Base-by-base conservation (phyloP, 2,329 filamentous ascomycete species). In the Sporothrix schenckii region DNA sequence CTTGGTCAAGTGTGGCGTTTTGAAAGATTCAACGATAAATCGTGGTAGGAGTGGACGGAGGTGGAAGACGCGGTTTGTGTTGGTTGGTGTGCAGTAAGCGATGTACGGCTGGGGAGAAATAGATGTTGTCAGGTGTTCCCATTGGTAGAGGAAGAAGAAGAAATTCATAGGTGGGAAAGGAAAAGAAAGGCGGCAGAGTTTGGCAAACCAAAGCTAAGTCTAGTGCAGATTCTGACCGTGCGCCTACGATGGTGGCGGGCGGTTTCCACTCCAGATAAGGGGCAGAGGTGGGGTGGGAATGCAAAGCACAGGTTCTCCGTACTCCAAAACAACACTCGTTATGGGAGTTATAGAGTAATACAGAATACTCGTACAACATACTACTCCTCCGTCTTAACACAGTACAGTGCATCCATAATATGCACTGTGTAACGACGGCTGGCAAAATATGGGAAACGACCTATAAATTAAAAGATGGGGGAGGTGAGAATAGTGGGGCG, bases 181-280 rank as follows among this genome's bases (percentile, higher is more conserved):
- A 54, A 54, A 65, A 56, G 65, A 49, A 65, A 63, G 56, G 69
- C 54, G 39, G 54, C 63, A 68, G 47, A 71, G 39, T 63, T 71
- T 68, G 50, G 69, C 44, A 56, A 19, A 10, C n/a, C 6, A 34
- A 41, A 16, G 19, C n/a, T 61, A 47, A 13, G 44, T 9, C 14
- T 68, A 41, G 66, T 47, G 66, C 58, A 69, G 58, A 65, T 39
- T 69, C 49, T 63, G 47, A 65, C 30, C 14, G 27, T 27, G 24
- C 61, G 56, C 47, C 66, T 58, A 69, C 6, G 34, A 13, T 9
- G 3, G n/a, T 30, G 53, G 53, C 53, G 53, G 24, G 53, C n/a
- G 53, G 27, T 24, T 30, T 56, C 24, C 53, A 56, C 53, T 52
- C 16, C 34, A 41, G 41, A 39, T 34, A 58, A 58, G 54, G 27